A percentile compares a stretch with the other conserved stretches of the same genome.
Conservation (phyloP, 495 filamentous ascomycete species). For the Chaetomium tenue region DNA sequence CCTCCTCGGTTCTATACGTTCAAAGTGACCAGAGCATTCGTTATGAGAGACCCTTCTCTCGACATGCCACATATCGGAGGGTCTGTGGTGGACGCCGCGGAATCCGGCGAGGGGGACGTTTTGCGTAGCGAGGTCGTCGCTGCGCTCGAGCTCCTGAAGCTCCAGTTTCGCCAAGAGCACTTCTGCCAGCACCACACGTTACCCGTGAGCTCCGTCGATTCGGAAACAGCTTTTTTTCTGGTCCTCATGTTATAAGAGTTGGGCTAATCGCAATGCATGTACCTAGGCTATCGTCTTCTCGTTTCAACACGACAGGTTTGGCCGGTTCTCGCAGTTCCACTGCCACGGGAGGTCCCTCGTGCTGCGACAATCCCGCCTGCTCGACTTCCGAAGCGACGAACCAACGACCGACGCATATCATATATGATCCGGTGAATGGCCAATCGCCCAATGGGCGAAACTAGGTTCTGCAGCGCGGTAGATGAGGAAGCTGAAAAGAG, state of each 20-base stretch:
- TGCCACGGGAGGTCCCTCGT: constrained; percentile 6
- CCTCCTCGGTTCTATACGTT: neutral
- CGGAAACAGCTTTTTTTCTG: neutral
- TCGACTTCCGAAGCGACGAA: constrained; percentile 7
- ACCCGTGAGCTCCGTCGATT: neutral
- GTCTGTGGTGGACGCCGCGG: neutral
- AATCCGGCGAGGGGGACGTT: neutral
- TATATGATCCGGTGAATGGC: constrained; percentile 11
- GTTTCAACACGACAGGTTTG: constrained; percentile 1
- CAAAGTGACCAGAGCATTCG: neutral
- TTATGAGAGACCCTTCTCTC: neutral
- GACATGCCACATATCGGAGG: constrained; percentile 3
- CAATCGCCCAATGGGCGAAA: constrained; percentile 13
- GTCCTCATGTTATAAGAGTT: too few relatives aligned
- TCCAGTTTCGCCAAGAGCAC: neutral
- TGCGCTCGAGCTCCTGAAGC: neutral
- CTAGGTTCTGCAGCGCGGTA: neutral
- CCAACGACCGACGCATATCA: constrained; percentile 6
- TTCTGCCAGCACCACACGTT: constrained; percentile 7
- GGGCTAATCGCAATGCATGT: neutral
- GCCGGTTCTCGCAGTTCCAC: constrained; percentile 11
- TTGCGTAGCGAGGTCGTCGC: constrained; percentile 5
- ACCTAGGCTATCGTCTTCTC: constrained; percentile 16
- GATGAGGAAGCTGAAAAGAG: neutral
- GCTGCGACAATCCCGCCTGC: constrained; percentile 11